Conservation (phyloP, 129 eudicot genomes). For the Deinandra increscens region DNA sequence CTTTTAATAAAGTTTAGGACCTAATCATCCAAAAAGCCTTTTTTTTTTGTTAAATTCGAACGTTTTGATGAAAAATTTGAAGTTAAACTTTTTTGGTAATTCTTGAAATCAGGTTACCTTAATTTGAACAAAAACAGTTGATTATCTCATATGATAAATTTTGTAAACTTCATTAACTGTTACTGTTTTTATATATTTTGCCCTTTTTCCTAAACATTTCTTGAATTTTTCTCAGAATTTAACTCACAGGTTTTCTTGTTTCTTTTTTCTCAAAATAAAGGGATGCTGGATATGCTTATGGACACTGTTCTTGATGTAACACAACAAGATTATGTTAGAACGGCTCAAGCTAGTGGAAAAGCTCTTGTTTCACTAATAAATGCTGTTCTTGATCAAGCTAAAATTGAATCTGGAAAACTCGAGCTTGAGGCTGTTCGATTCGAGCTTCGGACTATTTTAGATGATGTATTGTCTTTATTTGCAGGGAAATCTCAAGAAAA, state of each 20-base stretch:
- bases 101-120: background rate
- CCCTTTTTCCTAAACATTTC: background rate
- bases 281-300: constrained; percentile 95
- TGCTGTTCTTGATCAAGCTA: constrained; percentile 96
- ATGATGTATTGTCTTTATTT: constrained; percentile 88
- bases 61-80: background rate
- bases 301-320: constrained; percentile 82
- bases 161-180: background rate
- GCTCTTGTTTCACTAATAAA: constrained; percentile 90
- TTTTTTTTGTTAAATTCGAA: background rate
- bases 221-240: background rate
- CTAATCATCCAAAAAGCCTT: background rate
- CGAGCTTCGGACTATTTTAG: constrained; percentile 69
- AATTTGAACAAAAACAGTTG: background rate
- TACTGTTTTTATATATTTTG: background rate
- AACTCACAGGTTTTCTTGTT: background rate
- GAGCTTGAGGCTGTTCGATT: constrained; percentile 89
- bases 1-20: background rate
- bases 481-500: constrained; percentile 94
- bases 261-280: constrained; percentile 26
- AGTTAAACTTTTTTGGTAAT: background rate
- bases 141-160: background rate
- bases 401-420: constrained; percentile 92
- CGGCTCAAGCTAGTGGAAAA: constrained; percentile 93
- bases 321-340: constrained; percentile 89